Evolutionary conservation across 2,329 filamentous ascomycete genomes (phyloP), one percentile per base, ranked within the genome.

Genomic region (Alternaria atra): DNA sequence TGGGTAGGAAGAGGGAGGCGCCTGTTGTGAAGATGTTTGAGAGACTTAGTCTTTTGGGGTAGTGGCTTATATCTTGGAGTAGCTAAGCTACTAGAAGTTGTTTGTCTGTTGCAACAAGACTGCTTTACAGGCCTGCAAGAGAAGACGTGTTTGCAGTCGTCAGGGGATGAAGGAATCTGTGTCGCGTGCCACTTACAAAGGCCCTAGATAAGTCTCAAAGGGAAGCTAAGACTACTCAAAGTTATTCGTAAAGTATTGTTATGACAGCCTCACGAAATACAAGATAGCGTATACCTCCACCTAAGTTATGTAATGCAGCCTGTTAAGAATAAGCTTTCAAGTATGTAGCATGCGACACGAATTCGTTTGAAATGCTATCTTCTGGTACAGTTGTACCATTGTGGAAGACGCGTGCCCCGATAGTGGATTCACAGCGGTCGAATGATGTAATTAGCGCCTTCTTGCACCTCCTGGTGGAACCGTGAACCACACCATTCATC

Each of bases 11-110:
- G 64, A 75, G 70, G 65, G 83, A 84, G 57, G 77, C 82, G 29
- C 87, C 87, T 10, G 74, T 84, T 35, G 79, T 89, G 15, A 87
- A 85, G 69, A 73, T 61, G 1, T 84, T 86, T 72, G 80, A 84
- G 66, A 80, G 75, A 62, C 65, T 86, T 68, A 71, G 73, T 56
- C 58, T 78, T 40, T 52, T 77, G 15, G 71, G 69, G 2, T 74
- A 46, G 25, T 15, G 7, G 2, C 9, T 17, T 6, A 47, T 17
- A 10, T 15, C 2, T 30, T 17, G 27, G 6, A 29, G 27, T 46
- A 46, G 43, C 5, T 13, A 30, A 10, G 2, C 20, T 20, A 20
- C 20, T 2, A 20, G 20, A 20, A 20, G 20, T 20, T 20, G 20
- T 20, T 20, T 20, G 20, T 20, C 20, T 20, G 2, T 20, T 20